Conservation (phyloP, 345 rosid species). For the Hirschfeldia incana region DNA sequence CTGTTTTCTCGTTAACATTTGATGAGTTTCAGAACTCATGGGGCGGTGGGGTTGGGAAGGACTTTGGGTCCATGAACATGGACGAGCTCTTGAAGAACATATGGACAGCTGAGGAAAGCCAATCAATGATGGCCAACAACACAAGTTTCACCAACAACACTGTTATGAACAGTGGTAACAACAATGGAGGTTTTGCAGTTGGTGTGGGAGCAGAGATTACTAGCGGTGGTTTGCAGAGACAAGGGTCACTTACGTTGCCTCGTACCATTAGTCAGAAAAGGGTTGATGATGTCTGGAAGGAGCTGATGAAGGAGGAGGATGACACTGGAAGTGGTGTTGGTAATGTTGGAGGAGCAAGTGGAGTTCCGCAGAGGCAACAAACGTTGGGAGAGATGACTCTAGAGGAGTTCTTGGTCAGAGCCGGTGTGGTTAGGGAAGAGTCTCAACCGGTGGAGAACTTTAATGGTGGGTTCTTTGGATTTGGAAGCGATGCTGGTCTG, state of each 20-base stretch:
- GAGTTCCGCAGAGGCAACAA: constrained; percentile 76
- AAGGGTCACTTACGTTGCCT: constrained; percentile 89
- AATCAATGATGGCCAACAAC: constrained; percentile 38
- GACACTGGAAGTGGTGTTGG: constrained; percentile 36
- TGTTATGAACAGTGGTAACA: neutral
- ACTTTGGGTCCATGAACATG: constrained; percentile 98
- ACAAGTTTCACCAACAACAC: neutral
- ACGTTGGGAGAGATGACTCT: constrained; percentile 90
- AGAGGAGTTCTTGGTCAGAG: constrained; percentile 87
- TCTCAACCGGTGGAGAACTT: constrained; percentile 43
- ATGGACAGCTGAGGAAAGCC: constrained; percentile 82
- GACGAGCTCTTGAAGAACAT: constrained; percentile 84
- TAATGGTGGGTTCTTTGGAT: constrained; percentile 53
- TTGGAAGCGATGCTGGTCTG: constrained; percentile 44
- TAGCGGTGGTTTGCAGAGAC: constrained; percentile 71
- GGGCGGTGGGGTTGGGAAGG: constrained; percentile 76
- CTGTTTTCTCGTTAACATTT: constrained; percentile 82
- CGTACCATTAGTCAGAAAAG: constrained; percentile 85
- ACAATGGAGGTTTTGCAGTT: constrained; percentile 40
- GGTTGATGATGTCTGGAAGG: constrained; percentile 93
- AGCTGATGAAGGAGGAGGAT: constrained; percentile 65
- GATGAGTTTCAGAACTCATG: constrained; percentile 86
- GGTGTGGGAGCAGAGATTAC: constrained; percentile 27
- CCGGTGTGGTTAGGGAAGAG: constrained; percentile 92
- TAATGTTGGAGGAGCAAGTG: constrained; percentile 23